Evolutionary conservation across 257 asterid genomes (phyloP), one percentile per base, ranked within the genome.

Genomic region (Solanum dulcamara): DNA sequence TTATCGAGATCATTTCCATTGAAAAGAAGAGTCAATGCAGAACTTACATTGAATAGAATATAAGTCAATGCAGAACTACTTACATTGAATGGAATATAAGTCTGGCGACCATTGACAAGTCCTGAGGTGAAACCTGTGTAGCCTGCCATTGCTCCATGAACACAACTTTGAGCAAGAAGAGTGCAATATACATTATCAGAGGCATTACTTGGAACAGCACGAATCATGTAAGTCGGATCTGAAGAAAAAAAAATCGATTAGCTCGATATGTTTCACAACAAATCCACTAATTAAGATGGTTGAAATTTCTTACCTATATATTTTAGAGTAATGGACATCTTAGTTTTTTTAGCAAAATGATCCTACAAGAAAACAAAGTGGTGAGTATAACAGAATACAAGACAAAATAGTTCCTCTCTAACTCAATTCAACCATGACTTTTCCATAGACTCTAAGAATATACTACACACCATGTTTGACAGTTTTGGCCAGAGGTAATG

Each of bases 131-230:
- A 92, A 87, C 97, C 97, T 7, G 97, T 91, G 86, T 88, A 93
- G 42, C 97, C 97, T 17, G 97, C 88, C 97, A 93, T 93, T 62
- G 97, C 97, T 87, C 97, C 97, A 91, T 93, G 97, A 87, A 93
- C 95, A 40, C 94, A 93, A 86, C 97, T 93, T 91, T 93, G 97
- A 86, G 97, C 95, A 81, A 93, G 97, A 62, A 93, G 94, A 3
- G 97, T 91, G 91, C 97, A 92, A 85, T 91, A 93, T 42, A 93
- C 97, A 67, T 92, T 93, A 85, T 93, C 97, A 30, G 97, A 89
- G 68, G 97, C 97, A 38, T 92, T 93, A 90, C 97, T 92, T 81
- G 97, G 97, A 86, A 93, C 89, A 53, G 97, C 97, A 70, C 95
- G 93, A 59, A 93, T 91, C 97, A 93, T 93, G 92, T 93, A 93